Evolutionary conservation across 345 rosid genomes (phyloP).

Genomic region (Cardamine occulta): DNA sequence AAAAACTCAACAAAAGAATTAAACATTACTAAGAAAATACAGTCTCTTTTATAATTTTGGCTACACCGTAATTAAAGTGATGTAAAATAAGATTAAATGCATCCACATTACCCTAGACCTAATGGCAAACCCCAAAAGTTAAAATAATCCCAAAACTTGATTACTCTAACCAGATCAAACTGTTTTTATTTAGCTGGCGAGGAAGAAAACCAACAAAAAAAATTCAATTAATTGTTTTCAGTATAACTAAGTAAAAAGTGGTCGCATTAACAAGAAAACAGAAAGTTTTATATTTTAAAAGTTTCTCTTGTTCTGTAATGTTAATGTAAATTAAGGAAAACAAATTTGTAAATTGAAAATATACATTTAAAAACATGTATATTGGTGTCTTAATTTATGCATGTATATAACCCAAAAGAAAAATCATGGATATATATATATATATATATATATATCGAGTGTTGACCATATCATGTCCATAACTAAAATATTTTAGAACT

Average conservation of each 20-base stretch:
- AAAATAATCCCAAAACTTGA: not conserved
- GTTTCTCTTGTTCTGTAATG: not conserved
- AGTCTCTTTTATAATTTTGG: too few species aligned
- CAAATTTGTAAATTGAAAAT: not conserved
- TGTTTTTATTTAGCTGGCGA: not conserved
- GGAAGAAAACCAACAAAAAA: not conserved
- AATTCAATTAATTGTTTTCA: not conserved
- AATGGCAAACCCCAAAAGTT: too few species aligned
- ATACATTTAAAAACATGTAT: not conserved
- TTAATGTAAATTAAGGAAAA: not conserved
- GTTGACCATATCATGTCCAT: not conserved
- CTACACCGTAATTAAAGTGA: too few species aligned
- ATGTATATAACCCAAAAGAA: not conserved
- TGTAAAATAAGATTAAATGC: not conserved
- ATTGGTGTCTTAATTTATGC: not conserved
- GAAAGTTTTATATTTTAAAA: not conserved
- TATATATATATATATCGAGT: not conserved
- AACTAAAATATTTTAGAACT: not conserved
- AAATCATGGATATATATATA: not conserved
- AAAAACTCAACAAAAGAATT: too few species aligned
- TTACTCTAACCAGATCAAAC: not conserved
- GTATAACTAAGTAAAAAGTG: not conserved
- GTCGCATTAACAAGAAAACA: not conserved
- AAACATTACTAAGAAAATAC: too few species aligned
- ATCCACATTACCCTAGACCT: not conserved